Evolutionary conservation across 148 eudicot species (phyloP).

Genomic region (Amaranthus cruentus): DNA sequence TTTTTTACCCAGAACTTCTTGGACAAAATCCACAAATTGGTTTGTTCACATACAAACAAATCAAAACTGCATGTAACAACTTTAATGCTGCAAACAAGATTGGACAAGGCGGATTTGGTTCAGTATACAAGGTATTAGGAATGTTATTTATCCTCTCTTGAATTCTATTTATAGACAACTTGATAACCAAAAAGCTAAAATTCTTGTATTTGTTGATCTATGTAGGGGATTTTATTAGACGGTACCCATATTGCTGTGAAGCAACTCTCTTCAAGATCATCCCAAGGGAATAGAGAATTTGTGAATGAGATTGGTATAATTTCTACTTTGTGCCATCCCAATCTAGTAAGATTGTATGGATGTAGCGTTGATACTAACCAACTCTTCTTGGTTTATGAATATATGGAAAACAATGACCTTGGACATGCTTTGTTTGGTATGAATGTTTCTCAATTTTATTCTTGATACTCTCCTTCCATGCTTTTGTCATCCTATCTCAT

Average conservation of each 20-base stretch:
- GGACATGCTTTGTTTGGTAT: constrained; percentile 25
- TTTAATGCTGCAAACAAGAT: constrained; percentile 42
- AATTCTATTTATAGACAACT: background rate
- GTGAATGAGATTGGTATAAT: constrained; percentile 31
- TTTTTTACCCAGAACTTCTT: constrained; percentile 30
- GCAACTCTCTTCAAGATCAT: constrained; percentile 25
- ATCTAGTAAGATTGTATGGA: constrained; percentile 27
- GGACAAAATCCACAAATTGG: constrained; percentile 46
- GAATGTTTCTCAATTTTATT: background rate
- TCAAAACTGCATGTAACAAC: constrained; percentile 49
- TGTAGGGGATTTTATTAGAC: constrained; percentile 23
- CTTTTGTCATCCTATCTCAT: too few species aligned
- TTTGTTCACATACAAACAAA: constrained; percentile 40
- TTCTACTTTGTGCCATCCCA: constrained; percentile 27
- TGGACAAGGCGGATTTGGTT: constrained; percentile 66
- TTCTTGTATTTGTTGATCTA: background rate
- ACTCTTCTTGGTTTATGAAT: constrained; percentile 27
- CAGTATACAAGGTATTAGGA: constrained; percentile 45
- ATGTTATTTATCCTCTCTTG: background rate
- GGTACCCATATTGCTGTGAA: constrained; percentile 31
- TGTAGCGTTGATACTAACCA: constrained; percentile 22
- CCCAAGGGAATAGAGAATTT: constrained; percentile 32
- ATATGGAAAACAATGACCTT: constrained; percentile 27
- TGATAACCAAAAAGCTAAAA: background rate
- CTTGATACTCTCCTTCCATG: too few species aligned